Evolutionary conservation across 768 basidiomycete species (phyloP).

Genomic region (Roridomyces roridus): DNA sequence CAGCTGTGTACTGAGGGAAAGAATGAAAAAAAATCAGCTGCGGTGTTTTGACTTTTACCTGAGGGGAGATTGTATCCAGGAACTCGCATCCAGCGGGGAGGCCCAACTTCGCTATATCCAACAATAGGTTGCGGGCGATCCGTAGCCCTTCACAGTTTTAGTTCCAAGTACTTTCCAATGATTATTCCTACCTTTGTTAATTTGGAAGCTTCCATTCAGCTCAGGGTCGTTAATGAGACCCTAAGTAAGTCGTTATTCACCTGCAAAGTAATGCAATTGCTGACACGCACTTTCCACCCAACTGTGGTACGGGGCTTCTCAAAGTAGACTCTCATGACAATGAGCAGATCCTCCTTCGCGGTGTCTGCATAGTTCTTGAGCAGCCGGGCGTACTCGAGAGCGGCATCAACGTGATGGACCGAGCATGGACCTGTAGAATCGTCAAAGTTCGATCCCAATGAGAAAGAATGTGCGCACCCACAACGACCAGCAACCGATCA

Average conservation of each 20-base stretch:
- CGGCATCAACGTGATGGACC: constrained; percentile 88
- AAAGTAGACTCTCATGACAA: constrained; percentile 99
- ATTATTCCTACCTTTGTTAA: constrained; percentile 78
- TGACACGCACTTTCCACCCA: constrained; percentile 77
- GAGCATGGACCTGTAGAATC: constrained; percentile 75
- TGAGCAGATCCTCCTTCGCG: constrained; percentile 85
- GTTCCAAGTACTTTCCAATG: too few relatives aligned
- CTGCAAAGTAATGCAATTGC: neutral
- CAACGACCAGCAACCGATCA: constrained; percentile 91
- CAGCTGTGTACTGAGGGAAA: constrained; percentile 96
- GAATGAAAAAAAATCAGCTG: too few relatives aligned
- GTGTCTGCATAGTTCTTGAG: constrained; percentile 81
- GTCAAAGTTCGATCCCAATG: neutral
- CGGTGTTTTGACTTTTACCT: too few relatives aligned
- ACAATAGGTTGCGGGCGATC: constrained; percentile 82
- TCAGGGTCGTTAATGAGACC: constrained; percentile 98
- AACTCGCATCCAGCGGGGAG: constrained; percentile 98
- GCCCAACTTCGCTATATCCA: constrained; percentile 90
- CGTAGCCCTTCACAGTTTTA: constrained; percentile 93
- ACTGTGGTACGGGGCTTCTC: constrained; percentile 96
- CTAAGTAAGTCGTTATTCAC: neutral
- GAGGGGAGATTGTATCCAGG: constrained; percentile 76
- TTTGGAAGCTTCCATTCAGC: constrained; percentile 91
- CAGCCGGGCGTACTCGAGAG: constrained; percentile 84
- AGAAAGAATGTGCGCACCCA: constrained; percentile 86